Evolutionary conservation across 179 eudicot species (phyloP), one percentile per base, ranked within the genome.

Genomic region (Silene noctiflora): DNA sequence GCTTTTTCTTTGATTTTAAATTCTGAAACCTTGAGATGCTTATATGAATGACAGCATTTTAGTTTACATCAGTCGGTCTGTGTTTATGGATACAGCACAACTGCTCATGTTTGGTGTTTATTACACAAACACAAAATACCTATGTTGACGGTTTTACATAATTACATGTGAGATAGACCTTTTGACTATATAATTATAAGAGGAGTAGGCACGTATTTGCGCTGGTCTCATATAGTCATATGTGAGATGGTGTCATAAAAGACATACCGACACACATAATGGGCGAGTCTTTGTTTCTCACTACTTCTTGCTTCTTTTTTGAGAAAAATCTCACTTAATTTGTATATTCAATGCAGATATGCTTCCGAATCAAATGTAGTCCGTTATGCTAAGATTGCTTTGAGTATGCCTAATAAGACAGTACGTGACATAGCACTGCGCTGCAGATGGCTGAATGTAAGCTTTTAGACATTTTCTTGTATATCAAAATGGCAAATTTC

Each of bases 341-440:
- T 75, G 59, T 79, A 48, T 6, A 46, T 79, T 29, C 71, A 61
- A 71, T 79, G 78, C 95, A 94, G 98, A 80, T 89, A 80, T 86
- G 86, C 95, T 46, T 82, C 94, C 27, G 86, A 87, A 42, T 51
- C 84, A 66, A 76, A 70, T 64, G 67, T 93, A 48, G 72, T 82
- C 55, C 89, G 91, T 14, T 94, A 93, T 86, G 96, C 96, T 29
- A 94, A 87, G 88, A 89, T 95, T 77, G 91, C 99, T 65, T 82
- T 83, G 89, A 83, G 83, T 16, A 80, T 94, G 78, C 86, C 91
- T 69, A 85, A 86, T 73, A 94, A 94, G 90, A 94, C 98, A 17
- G 93, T 88, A 21, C 94, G 98, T 33, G 98, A 94, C 81, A 97
- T 94, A 79, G 98, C 97, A 73, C 77, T 94, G 77, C 91, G 98